Percentiles rank a stretch among this genome's conserved stretches.
Conservation (phyloP, 345 rosid species). For the Microcos paniculata region DNA sequence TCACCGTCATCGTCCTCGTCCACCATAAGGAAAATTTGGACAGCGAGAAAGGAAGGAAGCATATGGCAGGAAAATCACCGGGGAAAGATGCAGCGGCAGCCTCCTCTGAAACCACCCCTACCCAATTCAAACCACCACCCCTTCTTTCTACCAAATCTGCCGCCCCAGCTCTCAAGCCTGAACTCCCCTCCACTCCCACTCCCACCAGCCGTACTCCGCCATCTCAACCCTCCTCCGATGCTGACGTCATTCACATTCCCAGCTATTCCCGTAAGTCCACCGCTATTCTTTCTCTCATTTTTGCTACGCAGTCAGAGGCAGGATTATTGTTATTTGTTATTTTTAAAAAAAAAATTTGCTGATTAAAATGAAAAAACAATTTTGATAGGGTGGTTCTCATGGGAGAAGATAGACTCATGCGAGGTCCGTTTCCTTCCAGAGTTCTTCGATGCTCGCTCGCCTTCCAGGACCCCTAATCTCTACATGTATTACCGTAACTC, state of each 20-base stretch:
- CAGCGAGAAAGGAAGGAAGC: background rate
- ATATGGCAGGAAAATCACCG: constrained; percentile 41
- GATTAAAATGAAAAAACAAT: no score
- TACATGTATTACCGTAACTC: constrained; percentile 76
- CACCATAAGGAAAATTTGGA: no score
- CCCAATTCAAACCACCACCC: constrained; percentile 11
- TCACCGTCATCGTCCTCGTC: no score
- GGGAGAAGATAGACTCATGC: constrained; percentile 59
- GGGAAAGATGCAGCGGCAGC: constrained; percentile 27
- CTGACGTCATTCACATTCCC: constrained; percentile 55
- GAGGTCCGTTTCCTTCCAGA: constrained; percentile 77
- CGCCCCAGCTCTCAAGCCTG: constrained; percentile 30
- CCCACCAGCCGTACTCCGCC: constrained; percentile 20
- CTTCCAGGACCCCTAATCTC: constrained; percentile 54
- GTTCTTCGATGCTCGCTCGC: constrained; percentile 64
- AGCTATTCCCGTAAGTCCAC: constrained; percentile 76
- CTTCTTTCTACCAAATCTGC: constrained; percentile 17
- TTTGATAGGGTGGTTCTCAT: constrained; percentile 85
- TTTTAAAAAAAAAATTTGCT: no score
- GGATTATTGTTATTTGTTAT: background rate
- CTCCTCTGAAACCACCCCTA: background rate
- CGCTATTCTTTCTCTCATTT: no score
- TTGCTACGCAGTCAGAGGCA: background rate
- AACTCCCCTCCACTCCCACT: constrained; percentile 21
- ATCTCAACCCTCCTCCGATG: constrained; percentile 34